Percentiles rank a stretch among this genome's conserved stretches.
Conservation (phyloP, 1,284 basidiomycete genomes). For the Sanghuangporus baumii region DNA sequence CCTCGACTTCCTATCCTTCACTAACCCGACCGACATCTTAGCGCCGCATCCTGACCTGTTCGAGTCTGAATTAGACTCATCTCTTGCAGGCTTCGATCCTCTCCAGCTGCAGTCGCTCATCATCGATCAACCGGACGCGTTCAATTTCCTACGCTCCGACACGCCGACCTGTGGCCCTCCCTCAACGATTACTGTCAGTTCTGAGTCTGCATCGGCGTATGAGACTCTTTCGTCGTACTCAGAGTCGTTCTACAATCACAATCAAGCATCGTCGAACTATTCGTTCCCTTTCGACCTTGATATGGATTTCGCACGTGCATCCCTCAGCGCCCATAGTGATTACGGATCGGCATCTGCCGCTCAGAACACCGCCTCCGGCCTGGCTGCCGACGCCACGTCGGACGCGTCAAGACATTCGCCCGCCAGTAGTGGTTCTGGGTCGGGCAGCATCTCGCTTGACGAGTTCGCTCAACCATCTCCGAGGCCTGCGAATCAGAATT, state of each 20-base stretch:
- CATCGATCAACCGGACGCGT: conserved; percentile 57
- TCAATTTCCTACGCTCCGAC: conserved; percentile 54
- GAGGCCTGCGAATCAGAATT: conserved; percentile 43
- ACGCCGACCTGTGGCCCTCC: conserved; percentile 63
- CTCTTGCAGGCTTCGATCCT: conserved; percentile 57
- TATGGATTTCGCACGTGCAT: conserved; percentile 63
- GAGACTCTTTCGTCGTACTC: conserved; percentile 63
- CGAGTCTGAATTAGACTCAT: conserved; percentile 71
- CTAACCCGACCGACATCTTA: conserved; percentile 51
- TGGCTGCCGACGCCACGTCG: conserved; percentile 32
- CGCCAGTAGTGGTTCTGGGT: not conserved
- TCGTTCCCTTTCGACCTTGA: conserved; percentile 57
- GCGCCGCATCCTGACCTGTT: conserved; percentile 75
- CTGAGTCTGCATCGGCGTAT: conserved; percentile 59
- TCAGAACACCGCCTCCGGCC: conserved; percentile 33
- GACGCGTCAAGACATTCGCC: conserved; percentile 13
- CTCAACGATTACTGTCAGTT: conserved; percentile 71
- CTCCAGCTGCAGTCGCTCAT: conserved; percentile 56
- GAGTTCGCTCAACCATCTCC: conserved; percentile 55
- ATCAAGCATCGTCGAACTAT: conserved; percentile 45
- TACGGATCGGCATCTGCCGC: conserved; percentile 37
- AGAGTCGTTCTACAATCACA: conserved; percentile 55
- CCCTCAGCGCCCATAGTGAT: conserved; percentile 42
- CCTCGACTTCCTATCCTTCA: conserved; percentile 65
- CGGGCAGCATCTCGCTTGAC: conserved; percentile 22